These are phyloP conservation scores for Fagus sylvatica DNA, from an alignment of 306 rosid genomes.

Conservation along the genomic window DNA sequence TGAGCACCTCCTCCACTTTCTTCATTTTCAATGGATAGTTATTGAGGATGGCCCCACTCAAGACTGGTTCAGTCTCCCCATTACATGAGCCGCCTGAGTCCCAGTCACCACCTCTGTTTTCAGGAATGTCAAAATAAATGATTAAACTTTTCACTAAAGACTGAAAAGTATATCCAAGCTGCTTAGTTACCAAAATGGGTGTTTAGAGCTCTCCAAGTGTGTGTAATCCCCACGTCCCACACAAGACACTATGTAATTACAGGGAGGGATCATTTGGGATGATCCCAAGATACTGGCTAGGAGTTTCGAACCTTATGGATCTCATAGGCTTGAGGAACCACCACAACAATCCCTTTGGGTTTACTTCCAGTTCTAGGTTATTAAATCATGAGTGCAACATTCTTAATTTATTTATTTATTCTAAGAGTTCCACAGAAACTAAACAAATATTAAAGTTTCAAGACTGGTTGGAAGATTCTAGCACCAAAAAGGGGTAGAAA, in stretches of 20 bases:
- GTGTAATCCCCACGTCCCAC: too few relatives aligned
- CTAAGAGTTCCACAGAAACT: slow-evolving; percentile 5
- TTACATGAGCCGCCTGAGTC: slow-evolving; percentile 95
- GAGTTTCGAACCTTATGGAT: too few relatives aligned
- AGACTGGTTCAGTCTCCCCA: slow-evolving; percentile 80
- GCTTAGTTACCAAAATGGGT: too few relatives aligned
- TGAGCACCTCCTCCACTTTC: slow-evolving; percentile 75
- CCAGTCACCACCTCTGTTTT: slow-evolving; percentile 93
- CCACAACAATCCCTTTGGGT: too few relatives aligned
- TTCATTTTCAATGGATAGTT: slow-evolving; percentile 91
- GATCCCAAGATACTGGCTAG: too few relatives aligned
- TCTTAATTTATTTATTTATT: neutral
- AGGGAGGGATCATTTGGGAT: too few relatives aligned
- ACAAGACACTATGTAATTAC: too few relatives aligned
- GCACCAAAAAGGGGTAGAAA: neutral
- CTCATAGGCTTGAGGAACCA: too few relatives aligned
- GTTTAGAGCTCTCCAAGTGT: too few relatives aligned
- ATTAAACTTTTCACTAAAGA: too few relatives aligned
- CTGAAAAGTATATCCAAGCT: too few relatives aligned
- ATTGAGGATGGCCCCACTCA: slow-evolving; percentile 64
- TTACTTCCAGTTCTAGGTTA: neutral
- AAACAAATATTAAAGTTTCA: neutral
- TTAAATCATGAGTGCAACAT: neutral
- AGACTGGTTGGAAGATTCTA: neutral
- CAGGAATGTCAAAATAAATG: slow-evolving; percentile 9